phyloP scores from a whole-genome alignment of 768 basidiomycete genomes.

The Pisolithus orientalis region DNA sequence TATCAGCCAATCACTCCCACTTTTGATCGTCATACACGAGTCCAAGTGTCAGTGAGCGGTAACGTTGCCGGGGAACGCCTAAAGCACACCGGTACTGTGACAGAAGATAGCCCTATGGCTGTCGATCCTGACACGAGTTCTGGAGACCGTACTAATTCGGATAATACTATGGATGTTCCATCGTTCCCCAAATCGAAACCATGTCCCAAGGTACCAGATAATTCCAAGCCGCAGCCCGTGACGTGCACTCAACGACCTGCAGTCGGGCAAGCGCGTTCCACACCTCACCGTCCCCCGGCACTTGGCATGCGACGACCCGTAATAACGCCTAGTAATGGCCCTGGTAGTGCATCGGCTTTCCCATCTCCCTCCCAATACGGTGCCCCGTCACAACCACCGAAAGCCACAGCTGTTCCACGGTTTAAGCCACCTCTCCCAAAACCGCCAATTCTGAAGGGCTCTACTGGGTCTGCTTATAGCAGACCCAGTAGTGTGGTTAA shows the following conservation, averaged over 20 bases:
- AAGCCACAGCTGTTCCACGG: constrained; percentile 11
- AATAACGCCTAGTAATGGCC: not conserved
- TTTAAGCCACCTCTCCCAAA: constrained; percentile 24
- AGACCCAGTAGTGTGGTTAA: not conserved
- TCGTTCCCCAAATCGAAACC: not conserved
- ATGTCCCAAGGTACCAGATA: not conserved
- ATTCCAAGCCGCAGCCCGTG: not conserved
- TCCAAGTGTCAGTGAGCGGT: not conserved
- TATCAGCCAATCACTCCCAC: not conserved
- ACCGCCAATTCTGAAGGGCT: not conserved
- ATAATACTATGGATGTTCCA: constrained; percentile 3
- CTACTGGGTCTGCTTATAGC: not conserved
- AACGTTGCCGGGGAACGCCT: not conserved
- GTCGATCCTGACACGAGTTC: constrained; percentile 5
- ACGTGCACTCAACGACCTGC: not conserved
- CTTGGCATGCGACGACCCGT: constrained; percentile 23
- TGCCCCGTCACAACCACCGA: constrained; percentile 15
- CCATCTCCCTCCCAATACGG: constrained; percentile 14
- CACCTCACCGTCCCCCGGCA: constrained; percentile 17
- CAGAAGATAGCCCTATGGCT: constrained; percentile 8
- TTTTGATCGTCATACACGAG: not conserved
- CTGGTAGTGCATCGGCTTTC: not conserved
- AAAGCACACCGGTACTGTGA: constrained; percentile 1
- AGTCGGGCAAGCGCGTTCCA: not conserved
- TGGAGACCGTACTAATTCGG: not conserved